Conservation (phyloP, 2,329 filamentous ascomycete species). For the Sarocladium kiliense region DNA sequence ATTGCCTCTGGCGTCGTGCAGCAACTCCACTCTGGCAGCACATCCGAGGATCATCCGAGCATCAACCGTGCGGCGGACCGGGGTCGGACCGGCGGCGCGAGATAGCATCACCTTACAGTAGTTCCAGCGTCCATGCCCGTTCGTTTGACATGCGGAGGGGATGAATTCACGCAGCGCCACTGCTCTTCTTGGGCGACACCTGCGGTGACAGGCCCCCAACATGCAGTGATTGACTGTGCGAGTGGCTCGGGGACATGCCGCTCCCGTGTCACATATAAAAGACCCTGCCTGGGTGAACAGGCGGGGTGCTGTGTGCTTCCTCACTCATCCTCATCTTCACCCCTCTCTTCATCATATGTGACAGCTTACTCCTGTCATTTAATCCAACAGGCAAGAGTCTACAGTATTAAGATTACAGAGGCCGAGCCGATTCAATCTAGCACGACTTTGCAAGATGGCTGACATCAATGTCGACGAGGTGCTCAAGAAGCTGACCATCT, state of each 20-base stretch:
- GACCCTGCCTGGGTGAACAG: background rate
- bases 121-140: background rate
- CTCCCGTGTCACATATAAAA: background rate
- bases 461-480: slow-evolving; percentile 50
- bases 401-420: background rate
- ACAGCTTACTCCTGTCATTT: background rate
- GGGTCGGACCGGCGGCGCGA: slow-evolving; percentile 3
- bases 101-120: background rate
- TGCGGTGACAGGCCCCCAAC: background rate
- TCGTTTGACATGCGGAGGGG: background rate
- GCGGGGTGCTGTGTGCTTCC: background rate
- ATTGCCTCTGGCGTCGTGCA: background rate
- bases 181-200: background rate
- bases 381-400: background rate
- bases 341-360: background rate
- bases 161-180: slow-evolving; percentile 2
- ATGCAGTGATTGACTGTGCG: background rate
- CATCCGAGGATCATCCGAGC: background rate
- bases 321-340: too few species aligned
- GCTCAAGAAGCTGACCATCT: slow-evolving; percentile 46
- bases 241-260: background rate
- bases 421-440: background rate
- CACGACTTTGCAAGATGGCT: slow-evolving; percentile 30
- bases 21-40: background rate
- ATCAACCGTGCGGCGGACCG: slow-evolving; percentile 2